phyloP scores from a whole-genome alignment of 257 asterid species.

The Perilla frutescens region DNA sequence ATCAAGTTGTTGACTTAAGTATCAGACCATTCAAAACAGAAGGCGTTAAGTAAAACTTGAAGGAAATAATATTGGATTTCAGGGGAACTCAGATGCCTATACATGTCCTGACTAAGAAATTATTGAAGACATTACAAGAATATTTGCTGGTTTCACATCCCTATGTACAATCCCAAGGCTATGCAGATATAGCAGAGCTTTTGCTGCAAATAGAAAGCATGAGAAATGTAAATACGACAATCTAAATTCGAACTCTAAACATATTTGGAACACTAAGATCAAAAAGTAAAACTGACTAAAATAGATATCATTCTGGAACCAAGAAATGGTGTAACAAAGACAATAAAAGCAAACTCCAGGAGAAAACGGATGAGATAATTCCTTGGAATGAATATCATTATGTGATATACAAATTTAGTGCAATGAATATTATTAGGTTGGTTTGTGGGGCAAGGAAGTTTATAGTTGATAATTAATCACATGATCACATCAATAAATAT shows the following conservation, averaged over 20 bases:
- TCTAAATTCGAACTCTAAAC: constrained; percentile 21
- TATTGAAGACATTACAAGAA: constrained; percentile 74
- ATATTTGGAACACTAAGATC: constrained; percentile 10
- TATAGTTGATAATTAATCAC: background rate
- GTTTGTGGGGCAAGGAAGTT: background rate
- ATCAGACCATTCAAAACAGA: constrained; percentile 33
- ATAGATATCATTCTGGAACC: background rate
- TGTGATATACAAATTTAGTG: background rate
- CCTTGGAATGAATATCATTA: background rate
- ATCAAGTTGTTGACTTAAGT: constrained; percentile 33
- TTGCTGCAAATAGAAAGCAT: constrained; percentile 70
- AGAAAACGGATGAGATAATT: background rate
- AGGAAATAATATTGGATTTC: background rate
- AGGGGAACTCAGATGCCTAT: constrained; percentile 26
- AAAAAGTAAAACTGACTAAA: constrained; percentile 18
- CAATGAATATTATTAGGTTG: background rate
- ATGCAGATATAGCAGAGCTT: constrained; percentile 83
- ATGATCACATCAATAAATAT: background rate
- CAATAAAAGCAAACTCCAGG: constrained; percentile 2
- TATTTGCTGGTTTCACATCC: constrained; percentile 97
- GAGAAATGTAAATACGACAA: constrained; percentile 35
- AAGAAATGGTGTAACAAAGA: background rate
- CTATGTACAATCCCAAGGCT: constrained; percentile 93
- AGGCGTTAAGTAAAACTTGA: constrained; percentile 1
- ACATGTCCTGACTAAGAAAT: constrained; percentile 30